phyloP scores from a whole-genome alignment of 2,329 filamentous ascomycete genomes.

The Periconia macrospinosa region DNA sequence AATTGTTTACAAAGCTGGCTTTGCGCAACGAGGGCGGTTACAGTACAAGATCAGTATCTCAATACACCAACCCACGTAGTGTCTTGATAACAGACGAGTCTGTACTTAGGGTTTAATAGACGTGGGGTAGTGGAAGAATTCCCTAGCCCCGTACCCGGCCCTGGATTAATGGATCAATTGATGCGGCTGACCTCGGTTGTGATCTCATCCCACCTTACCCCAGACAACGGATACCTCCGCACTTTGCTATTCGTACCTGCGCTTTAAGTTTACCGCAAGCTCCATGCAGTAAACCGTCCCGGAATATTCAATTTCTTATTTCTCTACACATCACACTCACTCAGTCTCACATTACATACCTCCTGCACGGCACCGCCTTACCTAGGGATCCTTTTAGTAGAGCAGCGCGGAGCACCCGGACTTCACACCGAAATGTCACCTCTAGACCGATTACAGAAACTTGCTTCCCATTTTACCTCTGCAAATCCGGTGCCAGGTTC shows the following conservation, averaged over 20 bases:
- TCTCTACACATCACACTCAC: not conserved
- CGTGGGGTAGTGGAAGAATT: not conserved
- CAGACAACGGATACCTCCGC: conserved; percentile 9
- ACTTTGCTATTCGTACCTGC: not conserved
- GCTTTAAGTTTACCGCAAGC: not conserved
- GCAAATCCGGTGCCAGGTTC: conserved; percentile 28
- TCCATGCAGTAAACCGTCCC: not conserved
- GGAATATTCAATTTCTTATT: not conserved
- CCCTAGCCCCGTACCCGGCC: too few species aligned
- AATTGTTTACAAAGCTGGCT: too few species aligned
- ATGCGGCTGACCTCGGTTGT: conserved; percentile 32
- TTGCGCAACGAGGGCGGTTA: too few species aligned
- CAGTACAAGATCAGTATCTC: too few species aligned
- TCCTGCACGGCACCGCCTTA: too few species aligned
- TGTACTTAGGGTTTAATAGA: too few species aligned
- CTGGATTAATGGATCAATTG: too few species aligned
- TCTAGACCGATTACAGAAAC: conserved; percentile 36
- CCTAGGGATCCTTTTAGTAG: too few species aligned
- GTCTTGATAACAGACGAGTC: too few species aligned
- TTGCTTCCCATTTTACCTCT: conserved; percentile 42
- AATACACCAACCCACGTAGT: too few species aligned
- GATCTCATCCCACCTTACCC: conserved; percentile 10
- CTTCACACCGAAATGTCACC: conserved; percentile 2
- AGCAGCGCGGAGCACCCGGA: too few species aligned
- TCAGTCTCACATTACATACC: too few species aligned